These are phyloP conservation scores for Zoysia matrella DNA, from an alignment of 202 grass and related monocot genomes.

Conservation along the genomic window DNA sequence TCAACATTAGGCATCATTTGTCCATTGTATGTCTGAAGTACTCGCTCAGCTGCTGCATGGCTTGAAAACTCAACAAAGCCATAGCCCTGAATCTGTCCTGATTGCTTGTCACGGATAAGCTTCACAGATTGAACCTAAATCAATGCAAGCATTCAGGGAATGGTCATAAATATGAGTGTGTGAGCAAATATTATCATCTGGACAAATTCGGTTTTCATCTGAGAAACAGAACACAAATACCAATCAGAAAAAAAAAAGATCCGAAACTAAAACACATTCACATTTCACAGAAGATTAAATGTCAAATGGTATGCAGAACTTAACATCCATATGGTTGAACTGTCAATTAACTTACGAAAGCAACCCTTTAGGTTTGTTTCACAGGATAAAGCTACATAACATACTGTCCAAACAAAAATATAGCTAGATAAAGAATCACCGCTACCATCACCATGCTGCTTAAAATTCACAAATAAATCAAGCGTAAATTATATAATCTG, in stretches of 20 bases:
- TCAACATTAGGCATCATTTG: conserved; percentile 90
- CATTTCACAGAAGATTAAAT: background rate
- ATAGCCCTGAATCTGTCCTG: conserved; percentile 86
- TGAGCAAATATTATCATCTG: background rate
- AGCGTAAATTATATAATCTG: background rate
- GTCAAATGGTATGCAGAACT: conserved; percentile 19
- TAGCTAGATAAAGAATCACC: background rate
- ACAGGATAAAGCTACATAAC: background rate
- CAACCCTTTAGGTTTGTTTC: background rate
- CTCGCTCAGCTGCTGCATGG: conserved; percentile 71
- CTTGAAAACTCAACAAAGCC: conserved; percentile 89
- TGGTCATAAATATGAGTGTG: background rate
- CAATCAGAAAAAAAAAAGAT: background rate
- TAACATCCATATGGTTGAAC: background rate
- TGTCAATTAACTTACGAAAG: background rate
- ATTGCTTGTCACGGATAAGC: conserved; percentile 85
- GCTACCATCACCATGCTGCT: background rate
- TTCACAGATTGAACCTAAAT: conserved; percentile 75
- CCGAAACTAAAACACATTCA: background rate
- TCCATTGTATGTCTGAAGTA: conserved; percentile 83
- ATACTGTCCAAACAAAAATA: background rate
- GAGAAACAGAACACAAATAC: background rate
- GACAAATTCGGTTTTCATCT: background rate
- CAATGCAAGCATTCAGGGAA: conserved; percentile 11
- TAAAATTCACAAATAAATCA: conserved; percentile 1